Evolutionary conservation across 345 rosid species (phyloP).

Genomic region (Microcos paniculata): DNA sequence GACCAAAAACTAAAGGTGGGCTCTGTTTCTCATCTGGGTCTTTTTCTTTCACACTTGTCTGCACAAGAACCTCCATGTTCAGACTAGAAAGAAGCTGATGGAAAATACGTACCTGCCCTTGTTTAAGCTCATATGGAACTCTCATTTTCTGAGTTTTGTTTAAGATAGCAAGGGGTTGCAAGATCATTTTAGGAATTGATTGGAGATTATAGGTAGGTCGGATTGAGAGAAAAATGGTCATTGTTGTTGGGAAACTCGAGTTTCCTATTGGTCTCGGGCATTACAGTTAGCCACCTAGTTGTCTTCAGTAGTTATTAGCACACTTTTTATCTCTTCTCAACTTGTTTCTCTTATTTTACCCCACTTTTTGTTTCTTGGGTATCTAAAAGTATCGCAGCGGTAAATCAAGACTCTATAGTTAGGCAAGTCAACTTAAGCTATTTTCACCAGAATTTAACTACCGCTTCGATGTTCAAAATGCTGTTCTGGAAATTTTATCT

Average conservation of each 20-base stretch:
- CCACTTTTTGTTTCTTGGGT: no score
- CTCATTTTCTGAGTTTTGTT: constrained; percentile 23
- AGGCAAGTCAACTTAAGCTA: no score
- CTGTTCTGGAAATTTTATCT: no score
- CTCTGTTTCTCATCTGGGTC: constrained; percentile 19
- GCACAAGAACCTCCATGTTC: constrained; percentile 78
- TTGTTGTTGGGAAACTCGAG: constrained; percentile 19
- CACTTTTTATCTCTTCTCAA: neutral
- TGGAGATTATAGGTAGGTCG: constrained; percentile 13
- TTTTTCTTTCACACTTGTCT: constrained; percentile 27
- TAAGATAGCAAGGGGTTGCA: constrained; percentile 37
- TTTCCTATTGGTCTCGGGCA: neutral
- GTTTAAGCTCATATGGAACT: constrained; percentile 55
- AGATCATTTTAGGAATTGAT: constrained; percentile 24
- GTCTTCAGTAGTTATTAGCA: neutral
- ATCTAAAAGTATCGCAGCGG: no score
- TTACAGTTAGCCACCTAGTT: neutral
- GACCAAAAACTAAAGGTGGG: constrained; percentile 78
- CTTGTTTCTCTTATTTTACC: no score
- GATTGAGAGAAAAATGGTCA: constrained; percentile 39
- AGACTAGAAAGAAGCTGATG: constrained; percentile 81
- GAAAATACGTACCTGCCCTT: constrained; percentile 64
- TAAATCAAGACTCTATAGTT: no score
- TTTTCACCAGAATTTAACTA: no score
- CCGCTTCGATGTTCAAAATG: no score